Conservation (phyloP, 257 asterid genomes). For the Petrea volubilis region DNA sequence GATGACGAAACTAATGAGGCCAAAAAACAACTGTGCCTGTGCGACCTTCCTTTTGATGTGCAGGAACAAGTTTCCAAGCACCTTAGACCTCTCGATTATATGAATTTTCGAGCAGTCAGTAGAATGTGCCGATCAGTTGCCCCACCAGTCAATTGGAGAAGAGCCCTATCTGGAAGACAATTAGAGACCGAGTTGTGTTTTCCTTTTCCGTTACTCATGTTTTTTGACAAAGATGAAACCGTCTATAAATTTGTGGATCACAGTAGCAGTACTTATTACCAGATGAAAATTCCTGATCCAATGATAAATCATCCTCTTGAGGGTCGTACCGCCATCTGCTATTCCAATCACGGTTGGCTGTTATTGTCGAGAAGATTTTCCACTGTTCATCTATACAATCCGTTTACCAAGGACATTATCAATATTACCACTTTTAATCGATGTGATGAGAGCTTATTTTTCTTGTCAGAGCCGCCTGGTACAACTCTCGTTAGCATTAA, state of each 20-base stretch:
- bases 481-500: not conserved
- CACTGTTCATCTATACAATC: not conserved
- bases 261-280: not conserved
- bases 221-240: not conserved
- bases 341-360: conserved; percentile 3
- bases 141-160: not conserved
- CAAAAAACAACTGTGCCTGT: no score
- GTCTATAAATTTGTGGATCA: not conserved
- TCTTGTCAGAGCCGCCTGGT: not conserved
- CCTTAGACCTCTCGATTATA: not conserved
- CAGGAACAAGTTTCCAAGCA: not conserved
- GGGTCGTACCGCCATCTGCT: not conserved
- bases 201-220: not conserved
- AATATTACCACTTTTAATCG: not conserved
- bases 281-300: no score
- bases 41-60: not conserved
- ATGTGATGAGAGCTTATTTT: not conserved
- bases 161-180: not conserved
- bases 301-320: not conserved
- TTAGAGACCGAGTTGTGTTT: no score
- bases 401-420: not conserved
- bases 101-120: not conserved
- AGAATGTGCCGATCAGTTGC: not conserved
- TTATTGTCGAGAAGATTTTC: not conserved
- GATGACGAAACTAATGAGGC: not conserved